Base-by-base conservation (phyloP, 2,329 filamentous ascomycete species). In the Botrytis sinoallii region DNA sequence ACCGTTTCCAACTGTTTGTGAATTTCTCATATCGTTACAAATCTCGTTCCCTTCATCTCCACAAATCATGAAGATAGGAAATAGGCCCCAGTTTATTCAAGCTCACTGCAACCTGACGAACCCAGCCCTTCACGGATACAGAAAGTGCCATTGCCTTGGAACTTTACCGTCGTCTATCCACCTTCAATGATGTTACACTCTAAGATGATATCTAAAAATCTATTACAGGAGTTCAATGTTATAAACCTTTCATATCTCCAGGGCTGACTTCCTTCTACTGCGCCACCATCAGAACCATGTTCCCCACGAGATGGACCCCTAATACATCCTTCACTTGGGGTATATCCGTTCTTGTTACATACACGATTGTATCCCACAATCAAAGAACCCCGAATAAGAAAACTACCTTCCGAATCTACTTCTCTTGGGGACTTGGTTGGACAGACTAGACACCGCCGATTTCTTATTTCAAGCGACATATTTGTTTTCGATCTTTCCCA, bases 211-310 rank as follows among this genome's bases (percentile, higher is more conserved):
- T 29, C 2, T 2, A 1, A 25, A 2, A 3, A 32, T n/a, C 38
- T 9, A 16, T 60, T n/a, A 38, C 40, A n/a, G 7, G 63, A 52
- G 35, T 6, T 65, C 65, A 52, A 35, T 6, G 29, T 40, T 10
- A 29, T 14, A 18, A 6, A 16, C 12, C 20, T 29, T 55, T 55
- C 46, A 42, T 68, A 55, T 68, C 32, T 29, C 25, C 22, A 55
- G 65, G 29, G 65, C 46, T 40, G 55, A n/a, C 38, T n/a, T 63
- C 68, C 55, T 61, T 70, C 55, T 14, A 70, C 40, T 61, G 29
- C 68, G 68, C 55, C 68, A 63, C 42, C 22, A 46, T 63, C 55
- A 63, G 20, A 63, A 38, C 32, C 67, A 59, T 70, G 29, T n/a
- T 57, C 52, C 18, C 67, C 12, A 7, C 29, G 25, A 63, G 55